These are phyloP conservation scores for Aureobasidium melanogenum DNA, from an alignment of 2,329 filamentous ascomycete genomes.

Conservation along the genomic window DNA sequence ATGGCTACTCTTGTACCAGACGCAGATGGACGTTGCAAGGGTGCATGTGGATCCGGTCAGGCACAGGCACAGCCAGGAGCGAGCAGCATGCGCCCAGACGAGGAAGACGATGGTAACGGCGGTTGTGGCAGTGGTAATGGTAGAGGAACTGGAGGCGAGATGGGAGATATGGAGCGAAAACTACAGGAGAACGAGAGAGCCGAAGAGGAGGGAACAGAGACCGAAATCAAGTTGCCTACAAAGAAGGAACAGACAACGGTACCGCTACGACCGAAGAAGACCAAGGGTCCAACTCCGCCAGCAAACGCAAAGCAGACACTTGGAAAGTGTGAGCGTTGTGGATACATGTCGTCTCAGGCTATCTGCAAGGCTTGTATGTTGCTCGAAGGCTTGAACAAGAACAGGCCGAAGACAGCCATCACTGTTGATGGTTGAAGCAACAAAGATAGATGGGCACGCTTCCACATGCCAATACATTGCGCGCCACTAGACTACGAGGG, in stretches of 20 bases:
- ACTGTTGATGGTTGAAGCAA: conserved; percentile 20
- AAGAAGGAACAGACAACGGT: conserved; percentile 13
- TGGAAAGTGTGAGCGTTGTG: conserved; percentile 77
- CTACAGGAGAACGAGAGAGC: conserved; percentile 57
- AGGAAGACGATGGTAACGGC: conserved; percentile 51
- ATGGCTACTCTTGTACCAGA: conserved; percentile 80
- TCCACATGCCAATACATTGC: not conserved
- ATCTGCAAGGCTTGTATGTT: conserved; percentile 91
- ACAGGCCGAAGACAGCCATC: conserved; percentile 35
- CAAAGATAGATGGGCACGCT: not conserved
- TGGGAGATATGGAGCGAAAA: conserved; percentile 71
- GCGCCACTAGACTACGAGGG: not conserved
- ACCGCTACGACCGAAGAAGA: conserved; percentile 26
- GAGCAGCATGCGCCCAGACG: conserved; percentile 28
- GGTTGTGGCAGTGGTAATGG: conserved; percentile 69
- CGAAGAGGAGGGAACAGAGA: conserved; percentile 47
- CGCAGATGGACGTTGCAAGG: conserved; percentile 39
- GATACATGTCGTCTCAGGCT: conserved; percentile 89
- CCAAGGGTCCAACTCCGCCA: conserved; percentile 25
- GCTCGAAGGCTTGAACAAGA: conserved; percentile 83
- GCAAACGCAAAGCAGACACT: conserved; percentile 53
- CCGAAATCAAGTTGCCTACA: conserved; percentile 46
- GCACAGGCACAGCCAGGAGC: conserved; percentile 18
- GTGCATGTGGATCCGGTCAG: conserved; percentile 33
- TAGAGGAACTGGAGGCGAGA: conserved; percentile 60